These are phyloP conservation scores for Candida montana DNA, from an alignment of 805 yeast genomes.

Conservation along the genomic window DNA sequence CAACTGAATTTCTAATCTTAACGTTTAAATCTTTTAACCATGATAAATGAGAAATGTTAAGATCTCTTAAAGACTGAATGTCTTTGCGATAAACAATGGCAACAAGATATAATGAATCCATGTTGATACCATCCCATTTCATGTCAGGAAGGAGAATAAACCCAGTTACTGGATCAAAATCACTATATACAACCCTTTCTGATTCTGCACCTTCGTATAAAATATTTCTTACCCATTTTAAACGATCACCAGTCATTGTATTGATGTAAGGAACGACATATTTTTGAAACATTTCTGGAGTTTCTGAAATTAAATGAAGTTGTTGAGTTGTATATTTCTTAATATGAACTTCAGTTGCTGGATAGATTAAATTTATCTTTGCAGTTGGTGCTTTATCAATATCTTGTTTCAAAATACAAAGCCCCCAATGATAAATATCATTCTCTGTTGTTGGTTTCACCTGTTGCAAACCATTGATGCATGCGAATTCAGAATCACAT, in stretches of 20 bases:
- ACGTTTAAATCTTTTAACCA: constrained; percentile 47
- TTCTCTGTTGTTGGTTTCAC: constrained; percentile 49
- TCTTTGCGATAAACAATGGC: constrained; percentile 68
- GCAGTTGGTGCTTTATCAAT: constrained; percentile 49
- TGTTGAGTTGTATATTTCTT: constrained; percentile 62
- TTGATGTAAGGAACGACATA: constrained; percentile 72
- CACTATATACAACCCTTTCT: constrained; percentile 69
- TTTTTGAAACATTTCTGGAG: constrained; percentile 65
- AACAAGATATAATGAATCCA: constrained; percentile 70
- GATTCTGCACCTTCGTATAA: constrained; percentile 77
- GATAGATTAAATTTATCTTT: constrained; percentile 74
- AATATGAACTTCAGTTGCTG: constrained; percentile 85
- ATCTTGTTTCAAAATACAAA: constrained; percentile 43
- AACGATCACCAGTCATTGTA: constrained; percentile 67
- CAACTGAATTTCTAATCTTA: constrained; percentile 43
- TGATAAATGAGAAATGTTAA: constrained; percentile 50
- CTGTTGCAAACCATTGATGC: constrained; percentile 21
- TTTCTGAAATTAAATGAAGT: constrained; percentile 64
- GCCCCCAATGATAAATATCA: constrained; percentile 84
- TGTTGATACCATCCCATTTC: constrained; percentile 85
- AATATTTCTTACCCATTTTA: constrained; percentile 89
- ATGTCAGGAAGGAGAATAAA: constrained; percentile 86
- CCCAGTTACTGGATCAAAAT: constrained; percentile 40
- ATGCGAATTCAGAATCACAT: constrained; percentile 9
- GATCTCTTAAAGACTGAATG: constrained; percentile 70